Percentiles rank a stretch among this genome's conserved stretches.
Conservation (phyloP, 1,284 basidiomycete genomes). For the Ganoderma resinaceum region DNA sequence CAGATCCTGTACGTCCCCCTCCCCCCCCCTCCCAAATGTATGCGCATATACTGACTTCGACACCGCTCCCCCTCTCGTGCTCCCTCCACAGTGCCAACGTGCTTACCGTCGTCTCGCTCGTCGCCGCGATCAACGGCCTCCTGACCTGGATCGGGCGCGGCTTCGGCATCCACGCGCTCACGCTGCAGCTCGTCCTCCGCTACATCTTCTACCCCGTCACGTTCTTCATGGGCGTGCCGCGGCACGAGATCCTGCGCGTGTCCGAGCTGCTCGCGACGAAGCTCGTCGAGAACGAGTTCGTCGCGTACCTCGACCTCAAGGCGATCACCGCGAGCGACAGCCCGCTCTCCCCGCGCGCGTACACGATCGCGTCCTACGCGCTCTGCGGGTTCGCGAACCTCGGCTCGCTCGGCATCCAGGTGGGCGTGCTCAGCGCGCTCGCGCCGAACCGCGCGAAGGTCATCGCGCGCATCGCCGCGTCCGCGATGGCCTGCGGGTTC, state of each 20-base stretch:
- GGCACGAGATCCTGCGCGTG: slow-evolving; percentile 73
- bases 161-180: slow-evolving; percentile 84
- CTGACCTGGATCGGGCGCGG: slow-evolving; percentile 90
- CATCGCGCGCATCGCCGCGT: slow-evolving; percentile 76
- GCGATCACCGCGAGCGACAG: slow-evolving; percentile 54
- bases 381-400: slow-evolving; percentile 93
- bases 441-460: slow-evolving; percentile 78
- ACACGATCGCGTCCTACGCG: slow-evolving; percentile 82
- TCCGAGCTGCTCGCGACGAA: slow-evolving; percentile 88
- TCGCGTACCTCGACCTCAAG: slow-evolving; percentile 74
- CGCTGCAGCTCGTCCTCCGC: slow-evolving; percentile 84
- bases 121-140: slow-evolving; percentile 84
- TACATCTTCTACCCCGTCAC: slow-evolving; percentile 90
- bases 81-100: slow-evolving; percentile 68
- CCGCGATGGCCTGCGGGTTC: slow-evolving; percentile 85
- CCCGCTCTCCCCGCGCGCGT: slow-evolving; percentile 75
- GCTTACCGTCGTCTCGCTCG: slow-evolving; percentile 80
- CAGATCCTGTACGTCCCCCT: slow-evolving; percentile 71
- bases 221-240: slow-evolving; percentile 85
- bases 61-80: background rate
- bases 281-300: slow-evolving; percentile 89
- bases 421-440: slow-evolving; percentile 86
- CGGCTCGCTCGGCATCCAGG: slow-evolving; percentile 87
- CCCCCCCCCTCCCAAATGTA: slow-evolving; percentile 3
- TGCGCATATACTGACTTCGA: slow-evolving; percentile 4